phyloP scores from a whole-genome alignment of 495 filamentous ascomycete species.

The Aspergillus avenaceus region DNA sequence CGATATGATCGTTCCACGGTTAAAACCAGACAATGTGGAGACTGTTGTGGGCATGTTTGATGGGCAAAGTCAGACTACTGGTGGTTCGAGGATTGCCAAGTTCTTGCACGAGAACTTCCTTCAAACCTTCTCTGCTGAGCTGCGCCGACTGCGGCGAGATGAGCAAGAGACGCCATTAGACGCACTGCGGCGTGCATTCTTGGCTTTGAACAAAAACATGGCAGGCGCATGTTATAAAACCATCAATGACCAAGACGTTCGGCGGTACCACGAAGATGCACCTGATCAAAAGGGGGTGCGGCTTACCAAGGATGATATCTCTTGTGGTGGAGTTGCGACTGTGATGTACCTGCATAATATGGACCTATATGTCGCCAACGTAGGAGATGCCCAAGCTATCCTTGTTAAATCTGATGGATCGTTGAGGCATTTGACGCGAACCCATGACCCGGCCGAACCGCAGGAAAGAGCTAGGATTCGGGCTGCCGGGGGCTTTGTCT shows the following conservation, averaged over 20 bases:
- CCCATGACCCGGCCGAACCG: constrained; percentile 86
- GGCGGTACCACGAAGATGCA: constrained; percentile 64
- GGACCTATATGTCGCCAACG: constrained; percentile 90
- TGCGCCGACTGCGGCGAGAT: constrained; percentile 54
- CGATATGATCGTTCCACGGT: constrained; percentile 90
- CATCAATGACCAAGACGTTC: constrained; percentile 64
- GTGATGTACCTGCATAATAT: constrained; percentile 84
- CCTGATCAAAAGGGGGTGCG: constrained; percentile 55
- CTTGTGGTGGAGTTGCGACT: constrained; percentile 86
- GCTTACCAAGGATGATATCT: constrained; percentile 80
- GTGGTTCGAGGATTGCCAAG: constrained; percentile 93
- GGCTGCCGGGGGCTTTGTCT: constrained; percentile 92
- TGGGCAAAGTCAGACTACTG: constrained; percentile 75
- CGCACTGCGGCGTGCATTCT: constrained; percentile 80
- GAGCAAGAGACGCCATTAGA: constrained; percentile 68
- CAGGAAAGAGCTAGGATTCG: constrained; percentile 84
- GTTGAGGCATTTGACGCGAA: constrained; percentile 74
- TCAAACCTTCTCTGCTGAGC: constrained; percentile 73
- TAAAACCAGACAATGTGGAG: constrained; percentile 87
- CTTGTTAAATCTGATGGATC: constrained; percentile 84
- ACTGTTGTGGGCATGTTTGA: constrained; percentile 93
- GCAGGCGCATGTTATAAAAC: constrained; percentile 80
- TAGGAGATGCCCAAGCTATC: constrained; percentile 92
- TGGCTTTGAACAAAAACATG: constrained; percentile 89
- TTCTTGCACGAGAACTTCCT: constrained; percentile 94